phyloP scores from a whole-genome alignment of 2,329 filamentous ascomycete genomes.

The Thielaviopsis euricoi region DNA sequence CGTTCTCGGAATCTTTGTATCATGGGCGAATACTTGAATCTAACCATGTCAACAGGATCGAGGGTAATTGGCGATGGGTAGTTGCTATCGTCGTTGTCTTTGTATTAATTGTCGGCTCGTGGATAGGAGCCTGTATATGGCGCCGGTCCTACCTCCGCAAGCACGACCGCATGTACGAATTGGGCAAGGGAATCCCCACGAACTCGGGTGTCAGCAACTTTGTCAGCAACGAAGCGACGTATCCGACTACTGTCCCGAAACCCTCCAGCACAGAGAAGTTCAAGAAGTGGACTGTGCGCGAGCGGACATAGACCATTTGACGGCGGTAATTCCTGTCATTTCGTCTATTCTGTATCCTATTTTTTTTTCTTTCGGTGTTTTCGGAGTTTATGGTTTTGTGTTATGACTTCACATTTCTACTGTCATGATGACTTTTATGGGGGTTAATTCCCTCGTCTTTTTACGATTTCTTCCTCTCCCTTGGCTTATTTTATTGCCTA shows the following conservation, averaged over 20 bases:
- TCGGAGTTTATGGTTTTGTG: background rate
- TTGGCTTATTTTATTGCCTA: background rate
- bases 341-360: background rate
- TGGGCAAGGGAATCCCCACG: slow-evolving; percentile 24
- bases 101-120: slow-evolving; percentile 49
- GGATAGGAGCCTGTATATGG: slow-evolving; percentile 51
- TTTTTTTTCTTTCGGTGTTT: background rate
- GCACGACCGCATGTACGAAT: slow-evolving; percentile 40
- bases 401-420: background rate
- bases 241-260: slow-evolving; percentile 16
- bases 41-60: slow-evolving; percentile 36
- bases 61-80: slow-evolving; percentile 62
- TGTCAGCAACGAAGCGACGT: slow-evolving; percentile 20
- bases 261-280: slow-evolving; percentile 20
- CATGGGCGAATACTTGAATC: background rate
- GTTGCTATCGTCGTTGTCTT: slow-evolving; percentile 63
- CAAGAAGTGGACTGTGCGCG: slow-evolving; percentile 30
- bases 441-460: background rate
- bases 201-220: slow-evolving; percentile 15
- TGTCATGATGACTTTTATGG: background rate
- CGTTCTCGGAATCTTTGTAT: background rate
- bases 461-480: background rate
- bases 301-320: slow-evolving; percentile 24
- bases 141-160: slow-evolving; percentile 58
- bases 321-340: background rate